These are phyloP conservation scores for Epichloe gansuensis DNA, from an alignment of 2,329 filamentous ascomycete species.

Conservation along the genomic window DNA sequence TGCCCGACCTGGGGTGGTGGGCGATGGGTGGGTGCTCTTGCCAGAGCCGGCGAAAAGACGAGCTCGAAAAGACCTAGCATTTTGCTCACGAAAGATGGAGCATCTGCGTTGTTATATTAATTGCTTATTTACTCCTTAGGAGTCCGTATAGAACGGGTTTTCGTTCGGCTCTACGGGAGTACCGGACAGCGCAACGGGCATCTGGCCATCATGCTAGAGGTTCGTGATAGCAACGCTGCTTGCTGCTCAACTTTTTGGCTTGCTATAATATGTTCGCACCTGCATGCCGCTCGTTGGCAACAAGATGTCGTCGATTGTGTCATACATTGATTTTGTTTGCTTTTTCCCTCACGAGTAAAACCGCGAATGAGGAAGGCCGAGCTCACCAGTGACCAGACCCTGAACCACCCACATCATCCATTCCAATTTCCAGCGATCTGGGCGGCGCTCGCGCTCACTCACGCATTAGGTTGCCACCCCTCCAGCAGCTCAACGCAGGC, in stretches of 20 bases:
- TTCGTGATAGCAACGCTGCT: background rate
- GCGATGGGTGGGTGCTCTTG: too few species aligned
- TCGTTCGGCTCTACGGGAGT: background rate
- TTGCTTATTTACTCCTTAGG: background rate
- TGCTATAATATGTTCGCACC: too few species aligned
- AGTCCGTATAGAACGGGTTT: background rate
- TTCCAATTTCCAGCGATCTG: slow-evolving; percentile 10
- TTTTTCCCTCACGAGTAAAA: background rate
- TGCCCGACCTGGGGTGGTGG: too few species aligned
- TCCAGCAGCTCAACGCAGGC: background rate
- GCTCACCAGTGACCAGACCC: background rate
- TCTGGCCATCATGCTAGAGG: background rate
- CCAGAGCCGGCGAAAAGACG: too few species aligned
- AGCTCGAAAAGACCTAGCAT: too few species aligned
- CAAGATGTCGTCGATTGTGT: background rate
- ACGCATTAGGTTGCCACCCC: background rate
- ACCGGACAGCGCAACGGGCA: background rate
- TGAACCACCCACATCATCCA: slow-evolving; percentile 9
- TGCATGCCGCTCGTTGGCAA: background rate
- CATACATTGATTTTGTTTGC: slow-evolving; percentile 1
- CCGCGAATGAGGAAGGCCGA: slow-evolving; percentile 3
- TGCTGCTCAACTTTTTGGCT: background rate
- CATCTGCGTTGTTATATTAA: too few species aligned
- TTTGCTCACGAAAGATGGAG: too few species aligned
- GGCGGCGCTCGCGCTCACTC: background rate